Evolutionary conservation across 1,139 yeast species (phyloP).

Genomic region (Sugiyamaella grinbergsii): DNA sequence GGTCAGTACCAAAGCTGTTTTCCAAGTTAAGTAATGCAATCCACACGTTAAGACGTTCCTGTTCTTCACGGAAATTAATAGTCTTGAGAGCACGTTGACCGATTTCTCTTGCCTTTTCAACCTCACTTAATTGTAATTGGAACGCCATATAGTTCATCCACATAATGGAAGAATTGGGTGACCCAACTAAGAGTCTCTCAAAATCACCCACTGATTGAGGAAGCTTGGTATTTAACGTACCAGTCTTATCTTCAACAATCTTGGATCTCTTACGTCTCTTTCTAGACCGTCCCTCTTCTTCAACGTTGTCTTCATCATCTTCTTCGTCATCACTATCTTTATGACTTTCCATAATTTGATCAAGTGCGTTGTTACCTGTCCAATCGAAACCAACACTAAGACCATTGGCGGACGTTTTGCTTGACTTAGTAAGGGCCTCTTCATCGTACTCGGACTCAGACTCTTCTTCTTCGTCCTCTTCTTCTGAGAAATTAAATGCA

Average conservation of each 20-base stretch:
- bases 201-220: conserved; percentile 92
- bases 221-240: conserved; percentile 75
- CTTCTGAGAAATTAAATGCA: conserved; percentile 38
- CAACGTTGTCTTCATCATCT: conserved; percentile 42
- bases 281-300: conserved; percentile 43
- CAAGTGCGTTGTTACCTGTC: conserved; percentile 82
- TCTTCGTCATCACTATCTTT: conserved; percentile 58
- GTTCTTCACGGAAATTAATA: conserved; percentile 88
- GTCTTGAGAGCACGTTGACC: conserved; percentile 91
- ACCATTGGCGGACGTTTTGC: conserved; percentile 48
- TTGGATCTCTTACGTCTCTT: conserved; percentile 47
- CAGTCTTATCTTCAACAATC: conserved; percentile 76
- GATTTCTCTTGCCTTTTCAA: conserved; percentile 91
- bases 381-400: conserved; percentile 88
- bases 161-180: conserved; percentile 87
- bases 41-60: conserved; percentile 93
- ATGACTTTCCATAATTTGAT: conserved; percentile 52
- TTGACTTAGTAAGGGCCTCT: conserved; percentile 22
- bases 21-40: conserved; percentile 93
- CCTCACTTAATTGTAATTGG: conserved; percentile 90
- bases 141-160: conserved; percentile 99
- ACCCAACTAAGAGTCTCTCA: conserved; percentile 86
- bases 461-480: conserved; percentile 37
- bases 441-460: conserved; percentile 23
- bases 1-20: conserved; percentile 87